Percentiles rank a stretch among this genome's conserved stretches.
Conservation (phyloP, 1,284 basidiomycete species). For the Ustilago xerochloae region DNA sequence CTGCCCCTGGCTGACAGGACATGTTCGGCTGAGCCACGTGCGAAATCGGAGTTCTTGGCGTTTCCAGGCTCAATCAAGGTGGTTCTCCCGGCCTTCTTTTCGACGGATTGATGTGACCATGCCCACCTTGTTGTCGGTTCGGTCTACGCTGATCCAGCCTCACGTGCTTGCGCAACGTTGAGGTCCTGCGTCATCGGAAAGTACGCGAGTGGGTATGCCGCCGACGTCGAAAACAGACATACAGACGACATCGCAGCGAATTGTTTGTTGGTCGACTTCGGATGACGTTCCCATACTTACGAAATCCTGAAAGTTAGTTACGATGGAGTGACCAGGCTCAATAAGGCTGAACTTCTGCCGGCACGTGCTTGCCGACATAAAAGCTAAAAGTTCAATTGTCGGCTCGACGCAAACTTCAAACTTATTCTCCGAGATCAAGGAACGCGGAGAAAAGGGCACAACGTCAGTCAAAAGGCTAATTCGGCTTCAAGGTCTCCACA, state of each 20-base stretch:
- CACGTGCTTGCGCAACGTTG: too few relatives aligned
- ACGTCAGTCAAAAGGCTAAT: conserved; percentile 5
- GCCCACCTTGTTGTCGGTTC: too few relatives aligned
- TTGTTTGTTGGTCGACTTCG: neutral
- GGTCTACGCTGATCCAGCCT: too few relatives aligned
- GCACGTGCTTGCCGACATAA: neutral
- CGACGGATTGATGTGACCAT: neutral
- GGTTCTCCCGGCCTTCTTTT: too few relatives aligned
- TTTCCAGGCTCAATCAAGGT: too few relatives aligned
- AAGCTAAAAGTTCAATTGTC: neutral
- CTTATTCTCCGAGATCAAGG: conserved; percentile 23
- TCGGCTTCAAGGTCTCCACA: conserved; percentile 12
- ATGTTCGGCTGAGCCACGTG: conserved; percentile 20
- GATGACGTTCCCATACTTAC: neutral
- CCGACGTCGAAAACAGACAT: neutral
- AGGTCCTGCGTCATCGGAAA: too few relatives aligned
- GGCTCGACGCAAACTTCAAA: conserved; percentile 3
- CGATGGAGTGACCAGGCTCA: neutral
- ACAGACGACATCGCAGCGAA: neutral
- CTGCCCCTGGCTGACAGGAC: neutral
- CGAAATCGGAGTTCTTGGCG: conserved; percentile 7
- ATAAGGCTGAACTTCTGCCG: neutral
- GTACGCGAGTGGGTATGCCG: too few relatives aligned
- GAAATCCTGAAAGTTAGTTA: neutral
- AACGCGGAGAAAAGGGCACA: conserved; percentile 3